Evolutionary conservation across 2,329 filamentous ascomycete species (phyloP).

Genomic region (Aspergillus melleus): DNA sequence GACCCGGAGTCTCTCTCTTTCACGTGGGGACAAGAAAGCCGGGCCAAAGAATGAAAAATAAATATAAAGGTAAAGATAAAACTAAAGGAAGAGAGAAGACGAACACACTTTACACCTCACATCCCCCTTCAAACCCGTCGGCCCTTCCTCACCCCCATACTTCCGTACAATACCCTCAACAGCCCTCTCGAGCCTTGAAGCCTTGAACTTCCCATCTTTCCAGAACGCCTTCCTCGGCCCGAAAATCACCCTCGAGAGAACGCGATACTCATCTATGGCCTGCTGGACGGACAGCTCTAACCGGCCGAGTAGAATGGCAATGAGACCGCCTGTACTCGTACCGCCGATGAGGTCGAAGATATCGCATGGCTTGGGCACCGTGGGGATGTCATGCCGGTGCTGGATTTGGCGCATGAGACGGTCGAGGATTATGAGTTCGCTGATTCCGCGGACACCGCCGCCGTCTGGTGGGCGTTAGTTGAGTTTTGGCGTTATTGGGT

Average conservation of each 20-base stretch:
- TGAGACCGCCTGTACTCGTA: slow-evolving; percentile 28
- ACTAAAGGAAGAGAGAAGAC: too few relatives aligned
- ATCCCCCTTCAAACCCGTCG: too few relatives aligned
- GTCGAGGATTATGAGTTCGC: not conserved
- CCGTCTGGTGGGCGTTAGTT: not conserved
- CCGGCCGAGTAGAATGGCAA: slow-evolving; percentile 41
- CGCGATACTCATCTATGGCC: slow-evolving; percentile 32
- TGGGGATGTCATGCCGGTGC: not conserved
- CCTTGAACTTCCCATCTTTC: not conserved
- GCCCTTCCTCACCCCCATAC: not conserved
- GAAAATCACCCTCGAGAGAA: slow-evolving; percentile 28
- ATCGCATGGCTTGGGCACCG: not conserved
- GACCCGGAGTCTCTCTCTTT: too few relatives aligned
- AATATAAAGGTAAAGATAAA: too few relatives aligned
- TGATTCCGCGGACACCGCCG: not conserved
- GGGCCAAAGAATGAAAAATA: too few relatives aligned
- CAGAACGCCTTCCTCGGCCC: slow-evolving; percentile 14
- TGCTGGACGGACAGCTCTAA: slow-evolving; percentile 37
- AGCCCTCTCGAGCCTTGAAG: slow-evolving; percentile 3
- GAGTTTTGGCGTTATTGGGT: slow-evolving; percentile 32
- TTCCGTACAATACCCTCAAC: slow-evolving; percentile 15
- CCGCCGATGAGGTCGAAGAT: slow-evolving; percentile 10
- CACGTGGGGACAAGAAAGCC: too few relatives aligned
- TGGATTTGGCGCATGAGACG: not conserved
- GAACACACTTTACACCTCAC: too few relatives aligned